phyloP scores from a whole-genome alignment of 306 rosid species.

The Amphicarpaea edgeworthii region DNA sequence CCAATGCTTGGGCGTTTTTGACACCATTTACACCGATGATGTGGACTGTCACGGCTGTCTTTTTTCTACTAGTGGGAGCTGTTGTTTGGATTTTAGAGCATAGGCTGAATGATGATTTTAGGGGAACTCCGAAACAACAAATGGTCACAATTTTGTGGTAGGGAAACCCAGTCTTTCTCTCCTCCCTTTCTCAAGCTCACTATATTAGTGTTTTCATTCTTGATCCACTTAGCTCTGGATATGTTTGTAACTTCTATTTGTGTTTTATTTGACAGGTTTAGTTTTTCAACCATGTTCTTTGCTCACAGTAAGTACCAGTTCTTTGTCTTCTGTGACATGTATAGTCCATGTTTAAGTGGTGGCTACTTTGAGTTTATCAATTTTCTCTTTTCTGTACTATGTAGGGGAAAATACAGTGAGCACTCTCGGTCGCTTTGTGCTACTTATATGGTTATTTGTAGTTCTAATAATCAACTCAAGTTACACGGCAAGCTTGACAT shows the following conservation, averaged over 20 bases:
- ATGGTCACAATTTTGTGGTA: slow-evolving; percentile 79
- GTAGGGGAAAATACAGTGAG: slow-evolving; percentile 92
- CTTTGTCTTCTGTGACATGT: slow-evolving; percentile 39
- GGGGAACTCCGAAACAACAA: slow-evolving; percentile 92
- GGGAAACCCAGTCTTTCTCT: slow-evolving; percentile 31
- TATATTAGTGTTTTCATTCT: slow-evolving; percentile 22
- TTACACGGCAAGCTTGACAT: slow-evolving; percentile 96
- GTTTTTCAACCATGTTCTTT: slow-evolving; percentile 87
- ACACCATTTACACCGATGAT: slow-evolving; percentile 76
- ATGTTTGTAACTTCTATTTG: slow-evolving; percentile 32
- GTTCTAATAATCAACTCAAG: slow-evolving; percentile 93
- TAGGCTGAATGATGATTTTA: slow-evolving; percentile 84
- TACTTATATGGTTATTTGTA: slow-evolving; percentile 90
- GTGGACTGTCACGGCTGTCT: slow-evolving; percentile 82
- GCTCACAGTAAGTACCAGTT: slow-evolving; percentile 80
- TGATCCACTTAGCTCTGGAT: slow-evolving; percentile 24
- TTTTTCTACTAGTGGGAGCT: slow-evolving; percentile 79
- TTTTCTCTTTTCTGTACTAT: slow-evolving; percentile 40
- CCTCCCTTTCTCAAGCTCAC: neutral
- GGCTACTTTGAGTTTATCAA: slow-evolving; percentile 21
- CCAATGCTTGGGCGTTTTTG: slow-evolving; percentile 90
- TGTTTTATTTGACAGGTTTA: slow-evolving; percentile 67
- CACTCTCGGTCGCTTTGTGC: slow-evolving; percentile 92
- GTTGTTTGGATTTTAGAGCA: slow-evolving; percentile 97
- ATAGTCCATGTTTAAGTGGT: slow-evolving; percentile 9